Base-by-base conservation (phyloP, 2,329 filamentous ascomycete genomes). In the Phaeoacremonium minimum region DNA sequence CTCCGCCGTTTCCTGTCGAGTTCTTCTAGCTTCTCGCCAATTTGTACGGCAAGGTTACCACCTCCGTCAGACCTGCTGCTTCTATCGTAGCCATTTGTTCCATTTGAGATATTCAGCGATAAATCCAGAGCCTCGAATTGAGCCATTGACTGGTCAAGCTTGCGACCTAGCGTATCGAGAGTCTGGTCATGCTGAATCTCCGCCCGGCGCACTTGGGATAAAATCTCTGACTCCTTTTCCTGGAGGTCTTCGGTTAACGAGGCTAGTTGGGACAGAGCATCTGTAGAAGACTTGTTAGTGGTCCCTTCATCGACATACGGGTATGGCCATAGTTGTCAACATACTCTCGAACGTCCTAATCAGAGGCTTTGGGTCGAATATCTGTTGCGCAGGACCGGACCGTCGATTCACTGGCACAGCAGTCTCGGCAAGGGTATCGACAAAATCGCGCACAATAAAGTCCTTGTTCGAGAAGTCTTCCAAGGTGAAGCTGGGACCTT, bases 381-480 rank as follows among this genome's bases (percentile, higher is more conserved):
- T 65, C 43, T 74, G 72, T 55, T 69, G 72, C 43, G 67, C 70
- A 45, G 77, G 73, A 7, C 77, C 81, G 12, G 90, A 96, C 41
- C 87, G 84, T 36, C 93, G 86, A 53, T 83, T 86, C 15, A 75
- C 71, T n/a, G 87, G 83, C 22, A 88, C 77, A 15, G 88, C 86
- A 49, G 74, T 85, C 45, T 97, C 90, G 34, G 91, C 93, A 40
- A 98, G 80, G 35, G 83, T 80, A 59, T 98, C 94, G 51, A 98
- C 83, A 58, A 98, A 98, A 66, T 98, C 93, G 55, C 95, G 89
- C 47, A 97, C 91, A 45, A 97, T 96, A 56, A 97, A 98, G 65
- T 97, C 93, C 52, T 86, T 86, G 58, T 74, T 86, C 39, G 87
- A 87, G 63, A 90, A 88, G 65, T 90, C 89, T 30, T 95, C 87